A percentile compares a stretch with the other conserved stretches of the same genome.
These are phyloP conservation scores for Piper betle DNA, from an alignment of 164 flowering plant species.

Conservation along the genomic window DNA sequence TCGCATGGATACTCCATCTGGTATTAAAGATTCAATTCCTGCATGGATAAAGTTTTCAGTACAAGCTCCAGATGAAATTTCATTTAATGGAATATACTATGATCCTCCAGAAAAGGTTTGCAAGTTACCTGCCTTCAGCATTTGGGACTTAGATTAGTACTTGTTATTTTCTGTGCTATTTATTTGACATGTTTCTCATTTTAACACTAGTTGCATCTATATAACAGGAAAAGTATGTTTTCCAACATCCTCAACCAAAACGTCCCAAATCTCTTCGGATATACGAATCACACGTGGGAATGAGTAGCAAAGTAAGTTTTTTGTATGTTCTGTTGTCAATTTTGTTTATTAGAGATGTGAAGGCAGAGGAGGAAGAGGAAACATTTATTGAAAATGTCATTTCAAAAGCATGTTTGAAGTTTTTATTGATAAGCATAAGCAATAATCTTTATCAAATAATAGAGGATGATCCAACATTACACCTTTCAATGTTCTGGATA, in stretches of 20 bases:
- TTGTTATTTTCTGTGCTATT: not conserved
- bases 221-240: constrained; percentile 70
- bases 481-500: not conserved
- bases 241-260: constrained; percentile 81
- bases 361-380: not conserved
- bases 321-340: no score
- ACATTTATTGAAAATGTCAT: not conserved
- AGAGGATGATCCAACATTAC: not conserved
- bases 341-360: no score
- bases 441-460: no score
- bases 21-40: constrained; percentile 91
- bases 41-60: constrained; percentile 97
- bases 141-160: no score
- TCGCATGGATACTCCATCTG: constrained; percentile 94
- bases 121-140: not conserved
- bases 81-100: constrained; percentile 88
- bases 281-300: constrained; percentile 96
- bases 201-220: not conserved
- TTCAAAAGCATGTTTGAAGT: not conserved
- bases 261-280: constrained; percentile 83
- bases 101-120: constrained; percentile 95
- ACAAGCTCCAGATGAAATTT: constrained; percentile 96
- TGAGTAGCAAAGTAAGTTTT: constrained; percentile 82
- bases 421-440: no score
- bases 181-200: not conserved